These are phyloP conservation scores for Fusarium xyrophilum DNA, from an alignment of 2,329 filamentous ascomycete genomes.

Conservation along the genomic window DNA sequence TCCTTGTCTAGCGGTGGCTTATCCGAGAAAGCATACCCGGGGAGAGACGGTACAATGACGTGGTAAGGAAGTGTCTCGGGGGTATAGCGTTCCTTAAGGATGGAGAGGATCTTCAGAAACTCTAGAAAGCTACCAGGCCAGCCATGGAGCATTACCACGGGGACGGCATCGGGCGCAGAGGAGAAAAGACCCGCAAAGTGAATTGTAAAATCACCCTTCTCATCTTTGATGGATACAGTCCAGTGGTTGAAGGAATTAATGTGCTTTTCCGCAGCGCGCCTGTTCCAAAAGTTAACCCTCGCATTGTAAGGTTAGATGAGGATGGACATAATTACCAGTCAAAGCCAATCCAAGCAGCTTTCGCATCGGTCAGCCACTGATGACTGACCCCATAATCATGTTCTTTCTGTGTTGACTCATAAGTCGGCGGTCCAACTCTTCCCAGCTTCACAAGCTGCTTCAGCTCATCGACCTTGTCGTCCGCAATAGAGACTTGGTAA, in stretches of 20 bases:
- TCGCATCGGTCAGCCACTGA: slow-evolving; percentile 1
- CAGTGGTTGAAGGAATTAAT: slow-evolving; percentile 4
- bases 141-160: neutral
- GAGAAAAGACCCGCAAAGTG: slow-evolving; percentile 8
- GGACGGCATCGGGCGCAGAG: neutral
- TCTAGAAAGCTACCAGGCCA: slow-evolving; percentile 13
- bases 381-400: neutral
- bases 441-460: slow-evolving; percentile 10
- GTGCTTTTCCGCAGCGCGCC: neutral
- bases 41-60: neutral
- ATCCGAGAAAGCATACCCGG: neutral
- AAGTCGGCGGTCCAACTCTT: neutral
- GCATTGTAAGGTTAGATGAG: too few species aligned
- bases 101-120: neutral
- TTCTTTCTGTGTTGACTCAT: slow-evolving; percentile 2
- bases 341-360: slow-evolving; percentile 4
- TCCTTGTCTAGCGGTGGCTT: neutral
- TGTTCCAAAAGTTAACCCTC: neutral
- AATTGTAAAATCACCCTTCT: neutral
- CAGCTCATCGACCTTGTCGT: neutral
- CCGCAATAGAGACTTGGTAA: neutral
- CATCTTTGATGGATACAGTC: neutral
- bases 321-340: too few species aligned
- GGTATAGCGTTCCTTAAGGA: slow-evolving; percentile 1
- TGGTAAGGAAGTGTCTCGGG: slow-evolving; percentile 6